Evolutionary conservation across 345 rosid species (phyloP).

Genomic region (Populus simonii): DNA sequence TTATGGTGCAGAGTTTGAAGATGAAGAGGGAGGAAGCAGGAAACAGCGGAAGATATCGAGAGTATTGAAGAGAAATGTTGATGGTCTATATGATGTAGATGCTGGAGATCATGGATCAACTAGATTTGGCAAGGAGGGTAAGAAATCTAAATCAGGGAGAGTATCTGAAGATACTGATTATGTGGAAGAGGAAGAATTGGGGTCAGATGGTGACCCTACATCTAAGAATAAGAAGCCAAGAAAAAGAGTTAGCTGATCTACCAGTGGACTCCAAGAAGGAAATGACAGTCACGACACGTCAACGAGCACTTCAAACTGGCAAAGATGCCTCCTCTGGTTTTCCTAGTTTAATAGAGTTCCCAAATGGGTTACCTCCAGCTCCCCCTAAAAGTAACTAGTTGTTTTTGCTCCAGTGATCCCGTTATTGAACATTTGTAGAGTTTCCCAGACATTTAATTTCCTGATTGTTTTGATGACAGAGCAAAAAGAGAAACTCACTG

Average conservation of each 20-base stretch:
- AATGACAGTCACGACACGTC: slow-evolving; percentile 23
- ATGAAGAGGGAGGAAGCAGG: slow-evolving; percentile 25
- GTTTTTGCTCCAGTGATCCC: not conserved
- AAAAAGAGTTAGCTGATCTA: slow-evolving; percentile 26
- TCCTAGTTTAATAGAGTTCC: slow-evolving; percentile 22
- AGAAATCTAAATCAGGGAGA: slow-evolving; percentile 22
- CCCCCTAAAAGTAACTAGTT: not conserved
- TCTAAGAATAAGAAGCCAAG: slow-evolving; percentile 21
- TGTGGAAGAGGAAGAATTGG: slow-evolving; percentile 37
- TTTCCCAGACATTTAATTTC: not conserved
- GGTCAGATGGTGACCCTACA: slow-evolving; percentile 23
- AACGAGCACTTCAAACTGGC: slow-evolving; percentile 29
- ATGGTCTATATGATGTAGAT: slow-evolving; percentile 33
- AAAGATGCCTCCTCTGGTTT: slow-evolving; percentile 18
- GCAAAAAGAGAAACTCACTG: slow-evolving; percentile 25
- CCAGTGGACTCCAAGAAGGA: slow-evolving; percentile 23
- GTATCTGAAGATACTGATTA: slow-evolving; percentile 27
- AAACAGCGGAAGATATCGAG: slow-evolving; percentile 24
- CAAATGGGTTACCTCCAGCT: slow-evolving; percentile 31
- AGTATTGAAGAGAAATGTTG: slow-evolving; percentile 40
- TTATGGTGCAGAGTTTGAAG: slow-evolving; percentile 28
- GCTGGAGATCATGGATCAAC: slow-evolving; percentile 14
- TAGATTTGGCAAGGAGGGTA: slow-evolving; percentile 12
- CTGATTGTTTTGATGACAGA: slow-evolving; percentile 14
- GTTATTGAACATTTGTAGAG: not conserved